A percentile compares a stretch with the other conserved stretches of the same genome.
Evolutionary conservation across 331 rosid species (phyloP).

Genomic region (Quercus phellos): DNA sequence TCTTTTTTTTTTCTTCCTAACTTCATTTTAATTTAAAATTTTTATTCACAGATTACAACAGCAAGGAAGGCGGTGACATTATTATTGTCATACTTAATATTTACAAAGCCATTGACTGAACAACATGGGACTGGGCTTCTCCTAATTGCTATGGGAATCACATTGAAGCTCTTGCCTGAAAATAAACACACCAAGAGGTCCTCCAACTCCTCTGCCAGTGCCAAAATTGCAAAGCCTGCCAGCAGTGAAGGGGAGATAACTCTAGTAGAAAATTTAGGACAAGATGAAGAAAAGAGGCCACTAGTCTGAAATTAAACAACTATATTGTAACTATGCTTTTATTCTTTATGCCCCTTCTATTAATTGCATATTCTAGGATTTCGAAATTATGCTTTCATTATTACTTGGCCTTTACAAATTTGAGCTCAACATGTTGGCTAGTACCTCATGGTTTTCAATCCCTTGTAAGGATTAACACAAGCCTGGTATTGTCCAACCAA

Average conservation of each 20-base stretch:
- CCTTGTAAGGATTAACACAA: too few species aligned
- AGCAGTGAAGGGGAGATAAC: slow-evolving; percentile 22
- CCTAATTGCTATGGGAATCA: slow-evolving; percentile 93
- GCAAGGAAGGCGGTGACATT: slow-evolving; percentile 98
- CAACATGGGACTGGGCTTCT: slow-evolving; percentile 91
- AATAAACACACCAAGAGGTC: slow-evolving; percentile 32
- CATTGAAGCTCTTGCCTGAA: slow-evolving; percentile 72
- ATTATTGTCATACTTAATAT: slow-evolving; percentile 82
- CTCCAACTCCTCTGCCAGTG: slow-evolving; percentile 16
- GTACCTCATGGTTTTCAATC: too few species aligned
- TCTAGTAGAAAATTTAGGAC: slow-evolving; percentile 20
- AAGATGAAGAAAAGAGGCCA: slow-evolving; percentile 49
- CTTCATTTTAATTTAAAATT: background rate
- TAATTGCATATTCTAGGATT: background rate
- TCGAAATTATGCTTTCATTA: background rate
- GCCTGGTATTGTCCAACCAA: too few species aligned
- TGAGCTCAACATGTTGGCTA: background rate
- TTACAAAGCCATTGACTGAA: slow-evolving; percentile 94
- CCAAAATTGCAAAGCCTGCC: slow-evolving; percentile 23
- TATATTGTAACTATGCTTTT: background rate
- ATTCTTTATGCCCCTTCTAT: background rate
- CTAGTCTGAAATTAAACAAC: slow-evolving; percentile 20
- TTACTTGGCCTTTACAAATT: background rate
- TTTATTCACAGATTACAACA: slow-evolving; percentile 72
- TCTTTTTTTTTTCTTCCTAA: background rate